Evolutionary conservation across 1,284 basidiomycete species (phyloP).

Genomic region (Coniferiporia sulphurascens): DNA sequence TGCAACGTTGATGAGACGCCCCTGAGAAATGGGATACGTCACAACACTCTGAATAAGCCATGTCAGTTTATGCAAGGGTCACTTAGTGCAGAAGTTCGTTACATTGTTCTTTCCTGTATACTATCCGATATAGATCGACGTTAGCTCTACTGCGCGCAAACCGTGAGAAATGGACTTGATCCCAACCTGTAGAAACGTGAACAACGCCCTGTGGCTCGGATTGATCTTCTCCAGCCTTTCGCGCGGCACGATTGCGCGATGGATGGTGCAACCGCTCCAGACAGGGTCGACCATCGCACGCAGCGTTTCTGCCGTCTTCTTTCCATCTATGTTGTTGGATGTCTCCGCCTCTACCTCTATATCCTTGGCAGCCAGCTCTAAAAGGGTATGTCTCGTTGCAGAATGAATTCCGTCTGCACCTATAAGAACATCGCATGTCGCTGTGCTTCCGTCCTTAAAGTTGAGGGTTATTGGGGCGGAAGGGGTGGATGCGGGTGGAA

Average conservation of each 20-base stretch:
- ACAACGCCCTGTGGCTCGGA: conserved; percentile 31
- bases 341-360: not conserved
- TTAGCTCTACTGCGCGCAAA: not conserved
- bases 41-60: conserved; percentile 6
- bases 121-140: conserved; percentile 23
- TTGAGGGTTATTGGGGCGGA: conserved; percentile 29
- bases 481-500: conserved; percentile 23
- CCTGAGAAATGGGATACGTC: conserved; percentile 11
- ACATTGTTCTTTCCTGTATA: conserved; percentile 40
- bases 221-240: conserved; percentile 23
- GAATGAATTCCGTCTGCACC: conserved; percentile 45
- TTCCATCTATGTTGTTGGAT: conserved; percentile 7
- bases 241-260: conserved; percentile 32
- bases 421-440: conserved; percentile 42
- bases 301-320: conserved; percentile 19
- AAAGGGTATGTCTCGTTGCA: conserved; percentile 20
- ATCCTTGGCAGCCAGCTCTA: not conserved
- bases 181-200: not conserved
- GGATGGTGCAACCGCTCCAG: conserved; percentile 32
- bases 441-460: conserved; percentile 40
- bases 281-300: conserved; percentile 28
- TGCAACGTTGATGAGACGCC: conserved; percentile 15
- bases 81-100: not conserved
- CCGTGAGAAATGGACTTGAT: not conserved
- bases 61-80: not conserved